Conservation (phyloP, 2,329 filamentous ascomycete species). For the Colletotrichum trifolii region DNA sequence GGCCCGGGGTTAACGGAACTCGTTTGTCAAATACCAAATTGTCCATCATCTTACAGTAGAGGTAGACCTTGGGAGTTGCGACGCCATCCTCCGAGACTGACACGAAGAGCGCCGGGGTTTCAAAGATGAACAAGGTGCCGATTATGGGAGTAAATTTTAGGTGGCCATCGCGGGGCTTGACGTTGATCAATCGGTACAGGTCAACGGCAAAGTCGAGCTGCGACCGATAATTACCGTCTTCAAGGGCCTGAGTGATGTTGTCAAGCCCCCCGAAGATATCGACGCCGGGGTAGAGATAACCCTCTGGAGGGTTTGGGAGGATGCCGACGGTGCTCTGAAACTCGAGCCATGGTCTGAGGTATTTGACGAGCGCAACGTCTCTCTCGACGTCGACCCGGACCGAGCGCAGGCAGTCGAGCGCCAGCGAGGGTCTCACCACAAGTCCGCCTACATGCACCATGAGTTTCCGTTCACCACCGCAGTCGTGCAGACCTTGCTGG, state of each 20-base stretch:
- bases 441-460: background rate
- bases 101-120: conserved; percentile 29
- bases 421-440: conserved; percentile 36
- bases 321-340: conserved; percentile 39
- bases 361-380: conserved; percentile 34
- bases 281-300: conserved; percentile 39
- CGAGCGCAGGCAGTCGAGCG: conserved; percentile 37
- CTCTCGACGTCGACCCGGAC: conserved; percentile 34
- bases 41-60: conserved; percentile 17
- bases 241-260: conserved; percentile 36
- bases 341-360: conserved; percentile 36
- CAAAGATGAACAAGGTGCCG: conserved; percentile 26
- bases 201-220: conserved; percentile 38
- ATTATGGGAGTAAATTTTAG: conserved; percentile 31
- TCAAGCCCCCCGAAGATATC: conserved; percentile 38
- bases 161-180: conserved; percentile 36
- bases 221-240: conserved; percentile 30
- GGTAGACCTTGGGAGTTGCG: conserved; percentile 32
- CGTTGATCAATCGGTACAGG: conserved; percentile 36
- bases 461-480: no score
- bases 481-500: no score
- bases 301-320: conserved; percentile 36
- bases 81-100: conserved; percentile 38
- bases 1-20: no score
- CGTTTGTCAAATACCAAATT: no score